Evolutionary conservation across 768 basidiomycete species (phyloP).

Genomic region (Mycena vitilis): DNA sequence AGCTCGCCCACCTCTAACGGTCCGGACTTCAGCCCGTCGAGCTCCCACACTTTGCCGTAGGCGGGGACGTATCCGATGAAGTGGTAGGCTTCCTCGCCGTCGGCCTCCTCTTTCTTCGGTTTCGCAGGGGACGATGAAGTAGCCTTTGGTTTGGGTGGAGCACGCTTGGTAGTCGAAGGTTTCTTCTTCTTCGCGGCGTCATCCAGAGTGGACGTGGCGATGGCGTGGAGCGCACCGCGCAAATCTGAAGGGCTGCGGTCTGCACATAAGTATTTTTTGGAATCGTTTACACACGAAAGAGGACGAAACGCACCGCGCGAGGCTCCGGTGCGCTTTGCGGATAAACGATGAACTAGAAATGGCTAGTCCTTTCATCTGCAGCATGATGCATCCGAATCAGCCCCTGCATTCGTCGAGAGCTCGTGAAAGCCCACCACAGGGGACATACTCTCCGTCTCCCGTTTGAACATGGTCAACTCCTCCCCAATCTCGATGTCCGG

Average conservation of each 20-base stretch:
- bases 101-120: constrained; percentile 41
- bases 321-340: constrained; percentile 66
- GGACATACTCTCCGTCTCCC: constrained; percentile 67
- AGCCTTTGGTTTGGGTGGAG: constrained; percentile 49
- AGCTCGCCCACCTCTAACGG: constrained; percentile 74
- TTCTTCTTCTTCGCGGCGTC: constrained; percentile 50
- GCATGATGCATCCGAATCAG: neutral
- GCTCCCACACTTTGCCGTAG: constrained; percentile 76
- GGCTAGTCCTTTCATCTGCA: constrained; percentile 73
- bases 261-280: constrained; percentile 16
- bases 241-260: constrained; percentile 64
- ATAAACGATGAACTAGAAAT: constrained; percentile 67
- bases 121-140: constrained; percentile 19
- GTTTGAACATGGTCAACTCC: constrained; percentile 56
- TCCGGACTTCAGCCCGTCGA: constrained; percentile 72
- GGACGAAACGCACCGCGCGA: constrained; percentile 61
- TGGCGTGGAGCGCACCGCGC: constrained; percentile 61
- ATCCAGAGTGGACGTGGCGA: constrained; percentile 59
- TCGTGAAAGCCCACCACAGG: constrained; percentile 58
- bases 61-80: constrained; percentile 76
- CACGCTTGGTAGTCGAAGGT: constrained; percentile 46
- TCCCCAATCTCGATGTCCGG: constrained; percentile 61
- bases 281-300: neutral
- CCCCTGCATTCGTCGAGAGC: constrained; percentile 2
- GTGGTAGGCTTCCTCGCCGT: constrained; percentile 64